Evolutionary conservation across 2,329 filamentous ascomycete species (phyloP), one percentile per base, ranked within the genome.

Genomic region (Fusarium keratoplasticum): DNA sequence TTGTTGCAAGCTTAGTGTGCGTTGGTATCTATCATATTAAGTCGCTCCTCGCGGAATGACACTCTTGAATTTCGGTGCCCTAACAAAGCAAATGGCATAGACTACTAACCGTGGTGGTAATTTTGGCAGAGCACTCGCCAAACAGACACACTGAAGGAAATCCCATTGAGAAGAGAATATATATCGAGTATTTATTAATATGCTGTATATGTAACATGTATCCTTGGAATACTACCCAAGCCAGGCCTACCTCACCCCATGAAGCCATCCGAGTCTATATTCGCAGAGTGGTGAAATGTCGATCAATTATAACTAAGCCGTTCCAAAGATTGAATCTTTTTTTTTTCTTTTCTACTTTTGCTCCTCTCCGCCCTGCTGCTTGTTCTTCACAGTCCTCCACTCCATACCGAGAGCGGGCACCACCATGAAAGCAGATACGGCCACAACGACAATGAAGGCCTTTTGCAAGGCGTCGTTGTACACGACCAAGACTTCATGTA

Each of bases 341-440:
- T 18, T 14, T n/a, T 4, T 35, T 18, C 3, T n/a, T 4, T 35
- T 18, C 3, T 25, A 58, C 16, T 22, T 25, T 47, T 65, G 18
- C n/a, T 38, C 54, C 20, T 33, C 31, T 22, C 65, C 44, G 10
- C 44, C 62, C n/a, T 57, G 44, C 13, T 67, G 63, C 55, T 61
- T 35, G n/a, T 36, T 62, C 62, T 75, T 75, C 9, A 75, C 59
- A 36, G 44, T 68, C 68, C 64, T 73, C 71, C 73, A 70, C 63
- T 73, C 71, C 52, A 69, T 65, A 4, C 64, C 64, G 9, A 68
- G 29, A 18, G 64, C 58, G 2, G 67, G 64, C 9, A 68, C 27
- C 13, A 64, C 35, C 61, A 68, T 63, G 9, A 70, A 67, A 36
- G 38, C 57, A 14, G 67, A 58, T 25, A 67, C 38, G 10, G 29